These are phyloP conservation scores for Macrolepiota dolichaula DNA, from an alignment of 768 basidiomycete species.

Conservation along the genomic window DNA sequence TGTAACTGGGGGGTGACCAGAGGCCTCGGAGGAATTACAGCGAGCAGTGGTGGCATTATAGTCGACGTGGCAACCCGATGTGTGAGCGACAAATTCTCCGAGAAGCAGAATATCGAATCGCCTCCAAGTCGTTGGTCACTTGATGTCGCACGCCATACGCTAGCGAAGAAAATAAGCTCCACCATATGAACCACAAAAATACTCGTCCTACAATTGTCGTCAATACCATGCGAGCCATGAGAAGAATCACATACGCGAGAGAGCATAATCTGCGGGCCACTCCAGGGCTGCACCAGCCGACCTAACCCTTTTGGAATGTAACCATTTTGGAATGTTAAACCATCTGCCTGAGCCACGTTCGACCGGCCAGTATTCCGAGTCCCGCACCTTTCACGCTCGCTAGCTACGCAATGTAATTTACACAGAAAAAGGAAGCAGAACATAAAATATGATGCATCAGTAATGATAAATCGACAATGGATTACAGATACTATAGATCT, in stretches of 20 bases:
- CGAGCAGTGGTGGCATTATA: constrained; percentile 15
- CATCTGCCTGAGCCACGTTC: background rate
- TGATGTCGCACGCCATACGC: constrained; percentile 25
- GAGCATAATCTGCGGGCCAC: background rate
- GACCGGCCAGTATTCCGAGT: no score
- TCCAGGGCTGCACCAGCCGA: constrained; percentile 1
- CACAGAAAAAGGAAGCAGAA: background rate
- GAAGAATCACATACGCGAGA: background rate
- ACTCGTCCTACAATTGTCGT: constrained; percentile 2
- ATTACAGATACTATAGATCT: constrained; percentile 10
- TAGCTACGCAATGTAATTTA: background rate
- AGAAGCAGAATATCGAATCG: constrained; percentile 20
- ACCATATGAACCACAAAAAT: constrained; percentile 5
- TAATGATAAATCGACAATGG: constrained; percentile 7
- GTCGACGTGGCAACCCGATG: constrained; percentile 31
- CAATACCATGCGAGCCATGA: constrained; percentile 8
- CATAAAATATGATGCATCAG: background rate
- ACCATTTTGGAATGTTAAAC: background rate
- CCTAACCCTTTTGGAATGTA: constrained; percentile 1
- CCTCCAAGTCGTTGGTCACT: constrained; percentile 26
- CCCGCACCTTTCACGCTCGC: background rate
- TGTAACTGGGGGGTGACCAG: background rate
- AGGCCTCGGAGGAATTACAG: background rate
- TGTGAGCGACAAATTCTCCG: constrained; percentile 30
- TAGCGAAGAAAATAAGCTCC: constrained; percentile 7